Percentiles rank a stretch among this genome's conserved stretches.
Conservation (phyloP, 345 rosid genomes). For the Linum usitatissimum region DNA sequence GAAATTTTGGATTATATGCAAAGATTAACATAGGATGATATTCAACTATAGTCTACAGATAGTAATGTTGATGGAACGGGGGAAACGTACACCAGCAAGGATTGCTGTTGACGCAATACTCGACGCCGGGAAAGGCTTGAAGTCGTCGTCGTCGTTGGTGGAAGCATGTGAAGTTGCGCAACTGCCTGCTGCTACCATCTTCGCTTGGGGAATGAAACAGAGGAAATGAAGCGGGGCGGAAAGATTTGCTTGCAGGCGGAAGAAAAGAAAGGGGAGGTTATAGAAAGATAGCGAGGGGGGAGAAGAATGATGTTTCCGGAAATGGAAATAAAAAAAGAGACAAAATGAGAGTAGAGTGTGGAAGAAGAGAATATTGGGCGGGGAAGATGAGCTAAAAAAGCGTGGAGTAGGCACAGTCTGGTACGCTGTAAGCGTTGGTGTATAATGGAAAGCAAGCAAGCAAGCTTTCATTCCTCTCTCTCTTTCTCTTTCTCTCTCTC, state of each 20-base stretch:
- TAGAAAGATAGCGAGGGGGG: not conserved
- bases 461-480: not conserved
- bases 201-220: not conserved
- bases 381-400: not conserved
- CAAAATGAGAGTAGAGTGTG: not conserved
- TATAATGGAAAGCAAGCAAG: not conserved
- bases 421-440: constrained; percentile 5
- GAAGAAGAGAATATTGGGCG: not conserved
- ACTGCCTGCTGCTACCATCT: constrained; percentile 22
- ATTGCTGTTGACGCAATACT: constrained; percentile 58
- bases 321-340: constrained; percentile 10
- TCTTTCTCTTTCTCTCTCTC: too few relatives aligned
- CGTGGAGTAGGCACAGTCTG: constrained; percentile 8
- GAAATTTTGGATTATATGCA: too few relatives aligned
- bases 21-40: too few relatives aligned
- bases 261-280: not conserved
- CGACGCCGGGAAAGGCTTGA: constrained; percentile 69
- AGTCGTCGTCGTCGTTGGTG: constrained; percentile 52
- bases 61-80: not conserved
- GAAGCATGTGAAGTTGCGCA: too few relatives aligned
- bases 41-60: not conserved
- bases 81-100: constrained; percentile 63
- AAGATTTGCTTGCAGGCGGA: not conserved
- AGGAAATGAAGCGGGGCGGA: not conserved
- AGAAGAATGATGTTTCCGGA: not conserved